Base-by-base conservation (phyloP, 768 basidiomycete genomes). In the Boletus bicolor region DNA sequence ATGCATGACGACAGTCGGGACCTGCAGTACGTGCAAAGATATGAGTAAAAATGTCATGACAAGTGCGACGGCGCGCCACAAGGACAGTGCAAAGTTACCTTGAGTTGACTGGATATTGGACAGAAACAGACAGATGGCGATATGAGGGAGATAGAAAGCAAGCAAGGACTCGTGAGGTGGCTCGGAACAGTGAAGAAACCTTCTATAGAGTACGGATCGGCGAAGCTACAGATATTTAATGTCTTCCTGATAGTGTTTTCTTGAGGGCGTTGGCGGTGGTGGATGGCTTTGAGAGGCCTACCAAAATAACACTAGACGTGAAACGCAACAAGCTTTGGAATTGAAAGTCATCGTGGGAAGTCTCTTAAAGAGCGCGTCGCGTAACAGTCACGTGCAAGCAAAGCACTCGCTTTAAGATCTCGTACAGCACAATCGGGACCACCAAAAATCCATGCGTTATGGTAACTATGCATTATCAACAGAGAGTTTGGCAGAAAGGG, bases 281-380 rank as follows among this genome's bases (percentile, higher is more conserved):
- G 60, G 24, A 6, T 58, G 57, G 63, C 61, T 32, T 24, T 24
- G 21, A 24, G 21, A 24, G 54, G 41, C 36, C 63, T 45, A 58
- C 62, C 52, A 42, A 63, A 68, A 62, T 59, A 59, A 55, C 65
- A 60, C 58, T 50, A 49, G 68, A 63, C 64, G 61, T 64, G 68
- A 68, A 68, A 59, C 50, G 59, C 61, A 60, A 60, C 68, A 61
- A 53, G 50, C 61, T 66, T 52, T 58, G 60, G 56, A 54, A 63
- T 54, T 56, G 59, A 64, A 62, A 54, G 55, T 28, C 0, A 44
- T 60, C 69, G 71, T 71, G 69, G 60, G 69, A 71, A 71, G 14
- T 55, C 57, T 64, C 61, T 68, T 72, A 71, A 72, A 70, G 68
- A 67, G 69, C 69, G 69, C 69, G 70, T 71, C 70, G 70, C 70